Conservation (phyloP, 192 early-diverging fungal genomes). For the Coemansia sp. region DNA sequence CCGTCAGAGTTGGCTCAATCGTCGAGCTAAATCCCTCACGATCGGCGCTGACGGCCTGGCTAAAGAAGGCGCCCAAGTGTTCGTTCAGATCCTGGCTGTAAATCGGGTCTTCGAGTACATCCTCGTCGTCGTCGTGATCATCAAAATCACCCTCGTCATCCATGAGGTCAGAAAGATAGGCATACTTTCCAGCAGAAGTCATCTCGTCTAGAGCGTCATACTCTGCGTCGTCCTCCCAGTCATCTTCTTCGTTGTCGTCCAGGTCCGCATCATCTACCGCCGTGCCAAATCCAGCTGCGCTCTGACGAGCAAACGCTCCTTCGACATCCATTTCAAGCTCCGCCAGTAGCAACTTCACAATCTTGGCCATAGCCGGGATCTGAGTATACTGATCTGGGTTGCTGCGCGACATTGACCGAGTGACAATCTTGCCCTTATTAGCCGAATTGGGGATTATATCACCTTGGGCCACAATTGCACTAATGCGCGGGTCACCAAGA, state of each 20-base stretch:
- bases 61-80: constrained; percentile 34
- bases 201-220: constrained; percentile 13
- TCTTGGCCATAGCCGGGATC: constrained; percentile 81
- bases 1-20: constrained; percentile 36
- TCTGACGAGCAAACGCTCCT: constrained; percentile 59
- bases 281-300: constrained; percentile 58
- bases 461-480: constrained; percentile 73
- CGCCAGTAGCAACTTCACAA: constrained; percentile 79
- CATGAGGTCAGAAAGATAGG: constrained; percentile 30
- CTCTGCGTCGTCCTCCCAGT: constrained; percentile 63
- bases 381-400: constrained; percentile 73
- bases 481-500: constrained; percentile 67
- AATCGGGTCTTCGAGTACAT: constrained; percentile 45
- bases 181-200: constrained; percentile 23
- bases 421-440: constrained; percentile 58
- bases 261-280: constrained; percentile 53
- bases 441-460: constrained; percentile 63
- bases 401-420: constrained; percentile 57
- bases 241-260: constrained; percentile 48
- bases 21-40: constrained; percentile 18
- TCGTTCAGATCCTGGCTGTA: constrained; percentile 53
- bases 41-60: constrained; percentile 21
- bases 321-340: constrained; percentile 75
- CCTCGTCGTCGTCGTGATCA: constrained; percentile 43
- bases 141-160: constrained; percentile 24